These are phyloP conservation scores for Fusarium marasasianum DNA, from an alignment of 2,329 filamentous ascomycete genomes.

Conservation along the genomic window DNA sequence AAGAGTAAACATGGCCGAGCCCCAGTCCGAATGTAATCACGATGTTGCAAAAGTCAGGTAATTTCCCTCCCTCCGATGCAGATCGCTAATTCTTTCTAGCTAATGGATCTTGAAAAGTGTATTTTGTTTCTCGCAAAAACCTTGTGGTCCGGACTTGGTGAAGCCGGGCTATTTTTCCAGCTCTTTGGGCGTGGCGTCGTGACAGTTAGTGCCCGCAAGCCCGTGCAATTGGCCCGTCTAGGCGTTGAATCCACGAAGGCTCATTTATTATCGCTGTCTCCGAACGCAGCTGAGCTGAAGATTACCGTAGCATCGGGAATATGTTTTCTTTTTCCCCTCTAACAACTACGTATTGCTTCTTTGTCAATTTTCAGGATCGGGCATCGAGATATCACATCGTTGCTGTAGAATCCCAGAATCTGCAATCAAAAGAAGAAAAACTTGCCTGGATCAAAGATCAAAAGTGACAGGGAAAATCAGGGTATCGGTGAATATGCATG, in stretches of 20 bases:
- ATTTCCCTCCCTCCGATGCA: constrained; percentile 21
- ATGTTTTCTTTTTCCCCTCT: neutral
- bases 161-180: constrained; percentile 12
- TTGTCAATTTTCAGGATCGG: constrained; percentile 29
- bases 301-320: constrained; percentile 4
- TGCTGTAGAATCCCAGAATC: neutral
- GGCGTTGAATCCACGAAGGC: neutral
- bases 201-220: constrained; percentile 5
- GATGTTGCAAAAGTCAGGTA: neutral
- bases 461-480: neutral
- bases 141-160: neutral
- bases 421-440: constrained; percentile 15
- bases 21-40: constrained; percentile 10
- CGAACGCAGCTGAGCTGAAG: constrained; percentile 14
- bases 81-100: neutral
- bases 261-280: constrained; percentile 12
- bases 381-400: constrained; percentile 10
- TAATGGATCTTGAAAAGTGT: neutral
- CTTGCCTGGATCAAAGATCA: neutral
- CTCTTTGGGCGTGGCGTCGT: constrained; percentile 20
- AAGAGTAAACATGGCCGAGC: neutral
- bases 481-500: neutral
- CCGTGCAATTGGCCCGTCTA: constrained; percentile 7
- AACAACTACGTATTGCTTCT: neutral
- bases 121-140: neutral